Conservation (phyloP, 2,329 filamentous ascomycete genomes). For the Rosellinia necatrix region DNA sequence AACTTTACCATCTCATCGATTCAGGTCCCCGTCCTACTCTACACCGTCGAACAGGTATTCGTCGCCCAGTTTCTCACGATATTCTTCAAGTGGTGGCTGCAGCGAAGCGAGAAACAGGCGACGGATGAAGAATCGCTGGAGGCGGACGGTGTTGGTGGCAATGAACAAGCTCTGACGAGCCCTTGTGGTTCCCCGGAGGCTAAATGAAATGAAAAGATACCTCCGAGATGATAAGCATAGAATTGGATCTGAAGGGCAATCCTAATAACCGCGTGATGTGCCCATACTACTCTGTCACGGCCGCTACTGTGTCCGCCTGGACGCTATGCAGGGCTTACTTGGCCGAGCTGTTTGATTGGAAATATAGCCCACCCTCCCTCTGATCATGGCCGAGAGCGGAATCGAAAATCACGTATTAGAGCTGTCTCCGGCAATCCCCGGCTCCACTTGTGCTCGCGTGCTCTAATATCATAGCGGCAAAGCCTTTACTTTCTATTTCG, state of each 20-base stretch:
- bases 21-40: constrained; percentile 67
- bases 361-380: too few relatives aligned
- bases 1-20: constrained; percentile 61
- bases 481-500: constrained; percentile 75
- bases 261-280: too few relatives aligned
- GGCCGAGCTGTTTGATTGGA: too few relatives aligned
- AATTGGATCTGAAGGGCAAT: too few relatives aligned
- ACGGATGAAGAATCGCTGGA: constrained; percentile 31
- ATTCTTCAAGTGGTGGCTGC: constrained; percentile 53
- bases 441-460: constrained; percentile 83
- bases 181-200: neutral
- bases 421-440: constrained; percentile 72
- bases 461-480: constrained; percentile 77
- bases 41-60: constrained; percentile 60
- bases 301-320: too few relatives aligned
- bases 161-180: constrained; percentile 5
- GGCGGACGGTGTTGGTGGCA: constrained; percentile 10
- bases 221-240: neutral
- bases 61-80: constrained; percentile 41
- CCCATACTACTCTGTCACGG: too few relatives aligned
- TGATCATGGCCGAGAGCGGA: constrained; percentile 6
- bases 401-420: constrained; percentile 44
- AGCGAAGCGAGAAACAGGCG: constrained; percentile 34
- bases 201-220: neutral
- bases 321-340: too few relatives aligned